phyloP scores from a whole-genome alignment of 805 yeast genomes.

The Pichia insulana region DNA sequence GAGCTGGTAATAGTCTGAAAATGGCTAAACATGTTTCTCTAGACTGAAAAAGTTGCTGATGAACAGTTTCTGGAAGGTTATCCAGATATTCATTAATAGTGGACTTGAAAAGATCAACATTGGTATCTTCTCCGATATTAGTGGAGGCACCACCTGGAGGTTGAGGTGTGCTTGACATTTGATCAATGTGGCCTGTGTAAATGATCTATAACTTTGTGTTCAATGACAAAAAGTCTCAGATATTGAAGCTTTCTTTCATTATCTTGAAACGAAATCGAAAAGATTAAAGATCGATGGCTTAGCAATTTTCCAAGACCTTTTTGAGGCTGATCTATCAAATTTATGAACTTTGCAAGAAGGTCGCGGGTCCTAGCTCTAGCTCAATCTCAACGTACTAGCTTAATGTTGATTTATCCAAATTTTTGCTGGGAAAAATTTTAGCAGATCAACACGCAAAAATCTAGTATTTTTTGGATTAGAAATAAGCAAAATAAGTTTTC shows the following conservation, averaged over 20 bases:
- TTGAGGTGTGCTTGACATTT: slow-evolving; percentile 3
- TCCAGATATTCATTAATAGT: slow-evolving; percentile 86
- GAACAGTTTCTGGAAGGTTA: slow-evolving; percentile 81
- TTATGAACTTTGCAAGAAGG: too few species aligned
- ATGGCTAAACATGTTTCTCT: slow-evolving; percentile 95
- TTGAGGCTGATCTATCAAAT: too few species aligned
- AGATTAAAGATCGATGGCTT: too few species aligned
- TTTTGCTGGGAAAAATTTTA: not conserved
- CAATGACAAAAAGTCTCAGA: too few species aligned
- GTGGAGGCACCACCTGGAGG: not conserved
- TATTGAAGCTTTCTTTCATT: too few species aligned
- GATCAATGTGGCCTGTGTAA: not conserved
- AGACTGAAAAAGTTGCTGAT: slow-evolving; percentile 68
- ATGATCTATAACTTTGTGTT: too few species aligned
- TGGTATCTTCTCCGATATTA: slow-evolving; percentile 1
- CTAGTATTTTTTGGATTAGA: not conserved
- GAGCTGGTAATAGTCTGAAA: slow-evolving; percentile 78
- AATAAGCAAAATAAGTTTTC: not conserved
- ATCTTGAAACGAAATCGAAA: too few species aligned
- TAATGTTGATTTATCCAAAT: too few species aligned
- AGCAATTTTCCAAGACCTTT: too few species aligned
- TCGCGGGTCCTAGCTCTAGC: too few species aligned
- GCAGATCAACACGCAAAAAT: not conserved
- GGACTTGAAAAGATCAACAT: slow-evolving; percentile 41
- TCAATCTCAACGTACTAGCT: too few species aligned